Percentiles rank a stretch among this genome's conserved stretches.
These are phyloP conservation scores for Colletotrichum ledebouriae DNA, from an alignment of 2,329 filamentous ascomycete genomes.

Conservation along the genomic window DNA sequence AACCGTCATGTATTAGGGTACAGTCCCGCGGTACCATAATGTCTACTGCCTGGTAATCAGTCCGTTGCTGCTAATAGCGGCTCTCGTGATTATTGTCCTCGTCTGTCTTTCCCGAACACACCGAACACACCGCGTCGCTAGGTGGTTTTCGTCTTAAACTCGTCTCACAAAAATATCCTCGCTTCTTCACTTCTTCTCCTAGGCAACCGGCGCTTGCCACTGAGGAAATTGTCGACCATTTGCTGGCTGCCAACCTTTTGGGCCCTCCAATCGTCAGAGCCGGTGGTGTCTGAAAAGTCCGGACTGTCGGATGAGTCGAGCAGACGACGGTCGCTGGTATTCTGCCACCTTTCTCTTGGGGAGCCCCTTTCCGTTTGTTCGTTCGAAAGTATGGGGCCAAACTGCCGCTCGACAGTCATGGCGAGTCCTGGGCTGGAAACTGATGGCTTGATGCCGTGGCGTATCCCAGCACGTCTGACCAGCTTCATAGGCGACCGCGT, in stretches of 20 bases:
- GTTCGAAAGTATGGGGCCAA: conserved; percentile 8
- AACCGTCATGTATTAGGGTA: conserved; percentile 28
- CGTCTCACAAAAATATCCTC: conserved; percentile 50
- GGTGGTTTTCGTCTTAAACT: background rate
- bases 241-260: conserved; percentile 60
- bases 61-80: background rate
- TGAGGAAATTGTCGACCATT: conserved; percentile 69
- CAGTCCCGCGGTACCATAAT: conserved; percentile 2
- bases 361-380: conserved; percentile 9
- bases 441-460: conserved; percentile 12
- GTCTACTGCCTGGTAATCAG: background rate
- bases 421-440: conserved; percentile 32
- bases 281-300: background rate
- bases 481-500: conserved; percentile 37
- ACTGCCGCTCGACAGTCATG: conserved; percentile 24
- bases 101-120: too few relatives aligned
- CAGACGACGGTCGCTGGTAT: background rate
- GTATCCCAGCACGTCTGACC: conserved; percentile 11
- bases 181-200: conserved; percentile 55
- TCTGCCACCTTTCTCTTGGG: conserved; percentile 5
- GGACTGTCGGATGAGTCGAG: conserved; percentile 13
- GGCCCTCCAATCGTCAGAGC: conserved; percentile 45
- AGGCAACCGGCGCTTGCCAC: conserved; percentile 59
- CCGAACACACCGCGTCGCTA: too few relatives aligned
- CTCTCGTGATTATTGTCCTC: background rate